Conservation (phyloP, 441 rosid genomes). For the Jatropha podagrica region DNA sequence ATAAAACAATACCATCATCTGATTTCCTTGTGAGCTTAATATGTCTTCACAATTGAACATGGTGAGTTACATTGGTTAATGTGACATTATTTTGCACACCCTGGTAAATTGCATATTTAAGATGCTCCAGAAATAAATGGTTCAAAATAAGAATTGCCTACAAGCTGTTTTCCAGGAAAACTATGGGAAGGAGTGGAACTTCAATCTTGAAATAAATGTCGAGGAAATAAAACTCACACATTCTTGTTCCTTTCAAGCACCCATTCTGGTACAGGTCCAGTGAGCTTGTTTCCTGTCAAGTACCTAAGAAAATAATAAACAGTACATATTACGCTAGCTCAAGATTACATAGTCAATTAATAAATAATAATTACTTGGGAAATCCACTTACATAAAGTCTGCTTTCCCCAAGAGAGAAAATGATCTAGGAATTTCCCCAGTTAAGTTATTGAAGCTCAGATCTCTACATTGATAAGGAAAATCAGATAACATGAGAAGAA, state of each 20-base stretch:
- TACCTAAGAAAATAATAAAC: constrained; percentile 44
- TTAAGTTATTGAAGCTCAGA: constrained; percentile 75
- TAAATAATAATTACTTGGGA: background rate
- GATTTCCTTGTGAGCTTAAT: background rate
- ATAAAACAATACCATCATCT: background rate
- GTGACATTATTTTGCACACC: background rate
- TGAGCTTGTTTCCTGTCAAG: constrained; percentile 71
- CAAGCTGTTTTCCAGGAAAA: background rate
- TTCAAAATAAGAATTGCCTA: background rate
- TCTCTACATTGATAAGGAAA: constrained; percentile 52
- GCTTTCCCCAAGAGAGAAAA: constrained; percentile 48
- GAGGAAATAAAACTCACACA: constrained; percentile 45
- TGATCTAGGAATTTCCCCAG: constrained; percentile 64
- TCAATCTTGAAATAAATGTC: background rate
- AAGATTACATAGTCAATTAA: background rate
- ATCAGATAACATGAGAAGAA: background rate
- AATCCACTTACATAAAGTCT: constrained; percentile 69
- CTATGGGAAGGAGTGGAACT: background rate
- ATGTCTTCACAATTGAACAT: background rate
- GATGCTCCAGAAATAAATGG: constrained; percentile 2
- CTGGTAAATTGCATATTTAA: background rate
- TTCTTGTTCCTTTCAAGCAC: constrained; percentile 61
- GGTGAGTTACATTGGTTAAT: background rate
- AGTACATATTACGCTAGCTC: background rate
- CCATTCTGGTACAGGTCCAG: constrained; percentile 63